Evolutionary conservation across 208 protist genomes (phyloP), one percentile per base, ranked within the genome.

Genomic region (Histomonas meleagridis): DNA sequence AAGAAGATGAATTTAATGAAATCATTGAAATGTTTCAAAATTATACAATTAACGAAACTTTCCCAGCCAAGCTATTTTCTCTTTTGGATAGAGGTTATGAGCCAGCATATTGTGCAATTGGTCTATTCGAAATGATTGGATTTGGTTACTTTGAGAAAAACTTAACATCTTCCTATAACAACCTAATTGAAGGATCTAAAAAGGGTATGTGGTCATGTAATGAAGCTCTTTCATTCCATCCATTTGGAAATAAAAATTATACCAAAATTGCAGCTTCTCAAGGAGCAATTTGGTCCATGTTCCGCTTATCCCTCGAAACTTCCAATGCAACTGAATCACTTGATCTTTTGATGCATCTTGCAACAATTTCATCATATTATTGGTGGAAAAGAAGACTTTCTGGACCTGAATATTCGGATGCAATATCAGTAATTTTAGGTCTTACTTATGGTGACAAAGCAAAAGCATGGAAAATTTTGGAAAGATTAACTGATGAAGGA

Each of bases 221-320:
- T 57, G 76, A 86, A n/a, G 18, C 46, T 7, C 46, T 86, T 51
- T 28, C 76, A 55, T 86, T 55, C 55, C 76, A 86, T 86, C 76
- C 76, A 38, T n/a, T n/a, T n/a, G n/a, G n/a, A n/a, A n/a, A n/a
- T n/a, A n/a, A n/a, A n/a, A n/a, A n/a, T n/a, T 86, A 51, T 38
- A 55, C 40, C 9, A 28, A 48, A 38, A 32, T 32, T 1, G 76
- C 76, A 12, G 23, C 46, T 26, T 28, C 43, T 18, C n/a, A 55
- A 51, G 76, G 76, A 32, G 76, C 40, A 38, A 48, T 86, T 16
- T 86, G 23, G 46, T 86, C 76, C 26, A n/a, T n/a, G 23, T 5
- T 65, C 7, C 7, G 60, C 16, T 26, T 65, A 7, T 10, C 60
- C 7, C 7, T 65, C 7, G 23, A n/a, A 65, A 86, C 76, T 32